Evolutionary conservation across 2,329 filamentous ascomycete genomes (phyloP).

Genomic region (Rugonectria rugulosa): DNA sequence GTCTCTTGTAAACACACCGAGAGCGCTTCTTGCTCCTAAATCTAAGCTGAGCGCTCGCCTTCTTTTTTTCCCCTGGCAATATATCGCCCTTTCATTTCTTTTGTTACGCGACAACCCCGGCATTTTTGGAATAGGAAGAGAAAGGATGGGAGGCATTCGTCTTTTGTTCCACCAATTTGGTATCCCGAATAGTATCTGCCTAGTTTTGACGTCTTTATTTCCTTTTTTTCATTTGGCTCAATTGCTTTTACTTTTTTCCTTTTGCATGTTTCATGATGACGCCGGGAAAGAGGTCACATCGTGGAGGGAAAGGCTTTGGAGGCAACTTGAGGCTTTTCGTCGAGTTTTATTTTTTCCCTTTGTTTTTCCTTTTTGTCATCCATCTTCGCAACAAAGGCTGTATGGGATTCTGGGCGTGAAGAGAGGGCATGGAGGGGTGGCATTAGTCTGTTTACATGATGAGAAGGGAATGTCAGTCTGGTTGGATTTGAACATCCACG

Average conservation of each 20-base stretch:
- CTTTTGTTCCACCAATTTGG: not conserved
- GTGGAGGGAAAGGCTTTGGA: conserved; percentile 24
- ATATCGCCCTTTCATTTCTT: conserved; percentile 16
- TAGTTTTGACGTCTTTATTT: not conserved
- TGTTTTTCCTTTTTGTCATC: conserved; percentile 4
- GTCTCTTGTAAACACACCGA: conserved; percentile 34
- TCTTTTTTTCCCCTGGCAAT: not conserved
- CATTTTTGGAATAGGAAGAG: conserved; percentile 9
- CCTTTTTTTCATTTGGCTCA: too few relatives aligned
- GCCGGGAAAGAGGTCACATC: conserved; percentile 14
- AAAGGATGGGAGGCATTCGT: not conserved
- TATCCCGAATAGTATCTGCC: not conserved
- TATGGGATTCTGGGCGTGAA: too few relatives aligned
- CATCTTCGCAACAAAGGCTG: too few relatives aligned
- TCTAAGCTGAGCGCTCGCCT: too few relatives aligned
- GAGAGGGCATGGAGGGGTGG: too few relatives aligned
- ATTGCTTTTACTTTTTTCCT: conserved; percentile 5
- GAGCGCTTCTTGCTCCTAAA: conserved; percentile 30
- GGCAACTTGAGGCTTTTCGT: conserved; percentile 26
- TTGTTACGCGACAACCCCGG: conserved; percentile 7
- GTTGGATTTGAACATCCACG: too few relatives aligned
- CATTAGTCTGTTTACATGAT: too few relatives aligned
- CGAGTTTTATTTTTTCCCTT: conserved; percentile 4
- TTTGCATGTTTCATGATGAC: conserved; percentile 31
- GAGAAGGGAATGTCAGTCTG: too few relatives aligned